Conservation (phyloP, 805 yeast species). For the Suhomyces sp. region DNA sequence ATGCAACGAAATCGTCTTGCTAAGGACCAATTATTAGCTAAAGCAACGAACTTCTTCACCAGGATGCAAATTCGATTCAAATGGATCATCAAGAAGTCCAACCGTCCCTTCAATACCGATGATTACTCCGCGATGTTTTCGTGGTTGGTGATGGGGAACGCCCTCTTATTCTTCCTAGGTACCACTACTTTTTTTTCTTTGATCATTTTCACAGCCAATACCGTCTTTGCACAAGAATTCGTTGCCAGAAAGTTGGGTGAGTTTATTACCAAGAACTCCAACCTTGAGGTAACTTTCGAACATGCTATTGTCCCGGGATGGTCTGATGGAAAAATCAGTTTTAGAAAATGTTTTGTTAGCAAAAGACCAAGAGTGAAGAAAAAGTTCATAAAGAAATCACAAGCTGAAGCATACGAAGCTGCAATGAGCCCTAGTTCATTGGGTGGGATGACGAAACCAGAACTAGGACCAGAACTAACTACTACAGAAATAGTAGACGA, state of each 20-base stretch:
- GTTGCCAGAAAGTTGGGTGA: slow-evolving; percentile 83
- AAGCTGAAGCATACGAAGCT: slow-evolving; percentile 65
- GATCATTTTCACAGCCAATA: slow-evolving; percentile 71
- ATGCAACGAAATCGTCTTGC: slow-evolving; percentile 14
- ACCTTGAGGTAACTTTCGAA: slow-evolving; percentile 82
- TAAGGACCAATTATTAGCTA: slow-evolving; percentile 24
- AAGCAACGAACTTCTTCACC: slow-evolving; percentile 29
- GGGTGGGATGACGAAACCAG: no score
- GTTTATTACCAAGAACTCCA: slow-evolving; percentile 77
- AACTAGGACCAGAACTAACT: no score
- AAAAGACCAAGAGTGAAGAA: slow-evolving; percentile 66
- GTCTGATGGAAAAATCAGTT: slow-evolving; percentile 81
- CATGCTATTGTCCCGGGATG: slow-evolving; percentile 93
- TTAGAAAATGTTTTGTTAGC: slow-evolving; percentile 82
- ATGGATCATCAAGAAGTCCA: slow-evolving; percentile 75
- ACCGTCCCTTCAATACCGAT: slow-evolving; percentile 87
- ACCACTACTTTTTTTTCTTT: slow-evolving; percentile 92
- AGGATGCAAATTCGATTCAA: slow-evolving; percentile 44
- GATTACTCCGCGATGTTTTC: slow-evolving; percentile 88
- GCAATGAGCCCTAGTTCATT: slow-evolving; percentile 27
- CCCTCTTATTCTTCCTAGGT: slow-evolving; percentile 72
- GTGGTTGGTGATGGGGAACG: slow-evolving; percentile 89
- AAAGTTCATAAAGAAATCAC: slow-evolving; percentile 68
- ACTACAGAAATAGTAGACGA: slow-evolving; percentile 57
- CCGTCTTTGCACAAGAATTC: slow-evolving; percentile 85